These are phyloP conservation scores for Trichoderma semiorbis DNA, from an alignment of 2,329 filamentous ascomycete species.

Conservation along the genomic window DNA sequence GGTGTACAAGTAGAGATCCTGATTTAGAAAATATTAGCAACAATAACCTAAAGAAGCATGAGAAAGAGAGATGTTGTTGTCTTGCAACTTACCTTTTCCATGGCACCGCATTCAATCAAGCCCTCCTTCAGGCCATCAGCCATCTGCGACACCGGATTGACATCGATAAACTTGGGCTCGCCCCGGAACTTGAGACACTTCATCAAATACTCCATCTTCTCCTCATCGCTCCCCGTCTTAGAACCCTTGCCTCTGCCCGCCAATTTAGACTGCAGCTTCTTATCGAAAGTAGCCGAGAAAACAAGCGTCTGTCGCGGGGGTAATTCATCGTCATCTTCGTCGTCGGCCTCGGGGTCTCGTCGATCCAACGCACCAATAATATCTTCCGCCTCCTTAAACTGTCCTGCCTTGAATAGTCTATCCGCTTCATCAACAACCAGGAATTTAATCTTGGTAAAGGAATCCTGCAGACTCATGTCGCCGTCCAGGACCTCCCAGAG, in stretches of 20 bases:
- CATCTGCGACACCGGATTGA: slow-evolving; percentile 87
- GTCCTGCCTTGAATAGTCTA: slow-evolving; percentile 82
- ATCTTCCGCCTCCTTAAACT: slow-evolving; percentile 91
- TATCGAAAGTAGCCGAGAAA: slow-evolving; percentile 95
- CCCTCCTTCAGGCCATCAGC: slow-evolving; percentile 82
- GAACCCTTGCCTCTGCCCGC: slow-evolving; percentile 63
- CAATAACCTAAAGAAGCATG: neutral
- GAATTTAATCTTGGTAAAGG: slow-evolving; percentile 72
- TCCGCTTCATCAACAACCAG: slow-evolving; percentile 94
- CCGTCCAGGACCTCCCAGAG: slow-evolving; percentile 90
- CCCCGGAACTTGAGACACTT: slow-evolving; percentile 86
- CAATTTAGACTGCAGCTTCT: slow-evolving; percentile 85
- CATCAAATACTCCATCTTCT: slow-evolving; percentile 90
- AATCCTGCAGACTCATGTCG: slow-evolving; percentile 63
- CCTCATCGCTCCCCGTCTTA: slow-evolving; percentile 53
- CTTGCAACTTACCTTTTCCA: slow-evolving; percentile 69
- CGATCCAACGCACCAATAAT: slow-evolving; percentile 79
- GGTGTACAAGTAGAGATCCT: slow-evolving; percentile 91
- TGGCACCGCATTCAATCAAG: slow-evolving; percentile 84
- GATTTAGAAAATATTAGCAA: slow-evolving; percentile 21
- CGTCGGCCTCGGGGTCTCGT: slow-evolving; percentile 58
- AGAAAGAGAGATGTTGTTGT: neutral
- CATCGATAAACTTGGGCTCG: slow-evolving; percentile 85
- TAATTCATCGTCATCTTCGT: slow-evolving; percentile 41
- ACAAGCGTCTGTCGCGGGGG: slow-evolving; percentile 78